Conservation (phyloP, 192 early-diverging fungal genomes). For the Cetraspora pellucida region DNA sequence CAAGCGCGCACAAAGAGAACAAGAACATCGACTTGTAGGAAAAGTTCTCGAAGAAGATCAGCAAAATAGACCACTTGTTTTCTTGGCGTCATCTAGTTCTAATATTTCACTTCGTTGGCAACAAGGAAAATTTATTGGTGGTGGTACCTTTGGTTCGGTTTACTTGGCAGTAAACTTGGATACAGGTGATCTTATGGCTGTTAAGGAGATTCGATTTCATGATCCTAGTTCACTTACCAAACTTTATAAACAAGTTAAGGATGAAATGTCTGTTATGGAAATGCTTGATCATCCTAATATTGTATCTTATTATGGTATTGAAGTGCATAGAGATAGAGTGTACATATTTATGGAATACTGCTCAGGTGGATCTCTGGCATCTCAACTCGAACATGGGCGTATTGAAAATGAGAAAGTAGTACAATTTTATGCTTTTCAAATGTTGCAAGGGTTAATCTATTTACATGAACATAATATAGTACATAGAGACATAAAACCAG, state of each 20-base stretch:
- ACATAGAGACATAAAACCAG: constrained; percentile 88
- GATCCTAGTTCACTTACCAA: constrained; percentile 62
- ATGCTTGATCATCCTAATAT: constrained; percentile 89
- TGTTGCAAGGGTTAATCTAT: constrained; percentile 83
- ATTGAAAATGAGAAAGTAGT: constrained; percentile 75
- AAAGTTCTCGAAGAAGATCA: constrained; percentile 79
- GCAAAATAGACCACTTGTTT: constrained; percentile 77
- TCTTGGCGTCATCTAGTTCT: constrained; percentile 74
- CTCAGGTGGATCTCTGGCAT: constrained; percentile 71
- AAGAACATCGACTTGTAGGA: constrained; percentile 66
- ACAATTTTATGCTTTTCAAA: constrained; percentile 76
- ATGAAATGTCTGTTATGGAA: constrained; percentile 92
- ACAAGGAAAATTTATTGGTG: constrained; percentile 79
- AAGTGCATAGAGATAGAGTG: constrained; percentile 88
- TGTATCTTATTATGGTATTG: constrained; percentile 87
- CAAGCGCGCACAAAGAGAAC: constrained; percentile 41
- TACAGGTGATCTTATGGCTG: constrained; percentile 84
- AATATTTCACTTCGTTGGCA: constrained; percentile 87
- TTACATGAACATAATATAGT: constrained; percentile 82
- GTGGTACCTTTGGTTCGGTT: constrained; percentile 87
- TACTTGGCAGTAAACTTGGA: constrained; percentile 84
- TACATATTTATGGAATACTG: constrained; percentile 94
- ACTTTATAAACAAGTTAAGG: constrained; percentile 74
- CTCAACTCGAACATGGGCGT: constrained; percentile 77
- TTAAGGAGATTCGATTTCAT: constrained; percentile 89